Percentiles rank a stretch among this genome's conserved stretches.
These are phyloP conservation scores for Hyphopichia fennica DNA, from an alignment of 1,139 yeast species.

Conservation along the genomic window DNA sequence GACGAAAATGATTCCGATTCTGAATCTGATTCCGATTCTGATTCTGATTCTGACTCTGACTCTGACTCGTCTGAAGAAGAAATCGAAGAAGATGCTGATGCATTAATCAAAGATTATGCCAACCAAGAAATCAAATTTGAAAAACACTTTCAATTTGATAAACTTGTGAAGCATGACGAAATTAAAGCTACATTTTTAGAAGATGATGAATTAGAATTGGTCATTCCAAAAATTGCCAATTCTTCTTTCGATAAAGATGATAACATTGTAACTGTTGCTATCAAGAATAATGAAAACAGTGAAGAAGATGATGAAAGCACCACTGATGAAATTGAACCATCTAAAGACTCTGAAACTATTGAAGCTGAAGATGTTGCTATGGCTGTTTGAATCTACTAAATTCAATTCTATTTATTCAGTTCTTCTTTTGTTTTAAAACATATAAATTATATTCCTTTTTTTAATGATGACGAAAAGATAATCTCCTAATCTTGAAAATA, in stretches of 20 bases:
- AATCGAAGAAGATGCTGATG: conserved; percentile 42
- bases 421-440: neutral
- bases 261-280: conserved; percentile 10
- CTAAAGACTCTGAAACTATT: conserved; percentile 5
- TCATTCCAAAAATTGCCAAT: conserved; percentile 36
- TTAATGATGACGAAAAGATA: conserved; percentile 3
- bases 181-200: conserved; percentile 40
- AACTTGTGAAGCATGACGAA: conserved; percentile 37
- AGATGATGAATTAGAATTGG: conserved; percentile 45
- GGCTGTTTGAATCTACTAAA: neutral
- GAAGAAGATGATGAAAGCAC: conserved; percentile 7
- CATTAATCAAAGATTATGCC: conserved; percentile 39
- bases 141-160: conserved; percentile 47
- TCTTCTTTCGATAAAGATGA: conserved; percentile 13
- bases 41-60: conserved; percentile 16
- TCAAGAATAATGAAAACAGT: conserved; percentile 7
- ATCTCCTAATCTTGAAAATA: neutral
- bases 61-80: conserved; percentile 30
- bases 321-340: conserved; percentile 8
- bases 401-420: neutral
- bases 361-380: conserved; percentile 8
- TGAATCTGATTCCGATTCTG: conserved; percentile 13
- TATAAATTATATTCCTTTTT: neutral
- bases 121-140: conserved; percentile 46
- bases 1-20: no score